Conservation (phyloP, 2,329 filamentous ascomycete genomes). For the Cordyceps tenuipes region DNA sequence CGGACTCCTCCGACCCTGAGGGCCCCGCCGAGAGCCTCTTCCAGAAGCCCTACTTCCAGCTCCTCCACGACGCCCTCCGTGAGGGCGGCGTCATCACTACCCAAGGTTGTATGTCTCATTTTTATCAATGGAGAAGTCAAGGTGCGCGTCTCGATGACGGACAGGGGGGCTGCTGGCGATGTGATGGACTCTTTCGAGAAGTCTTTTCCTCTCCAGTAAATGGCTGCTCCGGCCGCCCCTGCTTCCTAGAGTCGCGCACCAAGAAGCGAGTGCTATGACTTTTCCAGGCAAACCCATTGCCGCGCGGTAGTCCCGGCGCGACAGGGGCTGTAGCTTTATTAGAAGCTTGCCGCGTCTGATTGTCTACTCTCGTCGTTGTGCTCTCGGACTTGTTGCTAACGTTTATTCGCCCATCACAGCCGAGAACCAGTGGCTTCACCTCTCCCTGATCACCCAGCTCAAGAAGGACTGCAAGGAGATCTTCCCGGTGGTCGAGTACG, state of each 20-base stretch:
- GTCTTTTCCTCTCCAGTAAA: neutral
- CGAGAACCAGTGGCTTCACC: constrained; percentile 99
- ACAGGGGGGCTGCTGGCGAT: constrained; percentile 13
- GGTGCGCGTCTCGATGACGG: constrained; percentile 26
- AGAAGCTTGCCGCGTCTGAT: constrained; percentile 16
- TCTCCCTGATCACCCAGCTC: constrained; percentile 84
- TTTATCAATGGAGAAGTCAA: constrained; percentile 37
- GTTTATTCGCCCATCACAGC: constrained; percentile 42
- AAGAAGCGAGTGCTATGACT: constrained; percentile 28
- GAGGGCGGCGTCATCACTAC: constrained; percentile 98
- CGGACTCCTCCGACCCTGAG: constrained; percentile 94
- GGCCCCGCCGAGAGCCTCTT: constrained; percentile 94
- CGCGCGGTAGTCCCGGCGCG: constrained; percentile 30
- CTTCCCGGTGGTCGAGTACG: constrained; percentile 97
- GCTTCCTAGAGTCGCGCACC: neutral
- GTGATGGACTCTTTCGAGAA: neutral
- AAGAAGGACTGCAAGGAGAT: constrained; percentile 96
- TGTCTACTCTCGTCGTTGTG: constrained; percentile 15
- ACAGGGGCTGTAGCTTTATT: constrained; percentile 15
- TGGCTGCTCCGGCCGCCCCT: neutral
- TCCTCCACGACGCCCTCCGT: constrained; percentile 79
- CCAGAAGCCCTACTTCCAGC: constrained; percentile 98
- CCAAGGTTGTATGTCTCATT: constrained; percentile 98
- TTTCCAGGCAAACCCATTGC: constrained; percentile 26
- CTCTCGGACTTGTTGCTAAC: constrained; percentile 11